Conservation (phyloP, 1,139 yeast species). For the Suhomyces panamericanus region DNA sequence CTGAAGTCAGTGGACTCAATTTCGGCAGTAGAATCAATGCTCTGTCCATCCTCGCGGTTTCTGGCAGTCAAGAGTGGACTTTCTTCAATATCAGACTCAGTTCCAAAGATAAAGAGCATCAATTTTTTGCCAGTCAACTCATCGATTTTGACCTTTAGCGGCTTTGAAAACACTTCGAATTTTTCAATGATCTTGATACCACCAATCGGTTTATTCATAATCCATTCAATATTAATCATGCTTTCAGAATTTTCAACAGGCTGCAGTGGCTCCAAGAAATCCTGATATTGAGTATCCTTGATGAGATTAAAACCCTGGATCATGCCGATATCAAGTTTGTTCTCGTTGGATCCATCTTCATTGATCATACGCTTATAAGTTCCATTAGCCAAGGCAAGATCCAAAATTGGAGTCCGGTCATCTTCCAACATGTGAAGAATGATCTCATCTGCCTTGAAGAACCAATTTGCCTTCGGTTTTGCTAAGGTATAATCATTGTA, state of each 20-base stretch:
- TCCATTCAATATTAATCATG: constrained; percentile 56
- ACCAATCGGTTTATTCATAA: constrained; percentile 64
- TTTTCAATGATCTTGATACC: constrained; percentile 63
- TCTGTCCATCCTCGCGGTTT: constrained; percentile 14
- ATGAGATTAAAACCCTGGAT: constrained; percentile 44
- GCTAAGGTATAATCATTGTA: constrained; percentile 19
- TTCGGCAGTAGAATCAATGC: constrained; percentile 10
- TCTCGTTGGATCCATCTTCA: constrained; percentile 46
- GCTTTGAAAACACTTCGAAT: constrained; percentile 53
- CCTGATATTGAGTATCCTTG: constrained; percentile 34
- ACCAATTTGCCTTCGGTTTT: constrained; percentile 49
- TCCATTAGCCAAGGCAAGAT: constrained; percentile 42
- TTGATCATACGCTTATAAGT: constrained; percentile 48
- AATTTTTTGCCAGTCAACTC: constrained; percentile 59
- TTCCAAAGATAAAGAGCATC: constrained; percentile 55
- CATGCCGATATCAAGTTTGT: constrained; percentile 45
- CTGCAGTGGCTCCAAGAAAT: constrained; percentile 38
- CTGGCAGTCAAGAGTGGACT: constrained; percentile 29
- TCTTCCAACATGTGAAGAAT: constrained; percentile 47
- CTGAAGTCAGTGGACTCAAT: constrained; percentile 2
- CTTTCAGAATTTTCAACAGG: constrained; percentile 19
- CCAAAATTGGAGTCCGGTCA: constrained; percentile 43
- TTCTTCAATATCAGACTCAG: constrained; percentile 34
- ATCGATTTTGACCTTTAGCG: constrained; percentile 59
- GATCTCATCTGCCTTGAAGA: constrained; percentile 55